Evolutionary conservation across 2,329 filamentous ascomycete species (phyloP).

Genomic region (Microcyclosporella mali): DNA sequence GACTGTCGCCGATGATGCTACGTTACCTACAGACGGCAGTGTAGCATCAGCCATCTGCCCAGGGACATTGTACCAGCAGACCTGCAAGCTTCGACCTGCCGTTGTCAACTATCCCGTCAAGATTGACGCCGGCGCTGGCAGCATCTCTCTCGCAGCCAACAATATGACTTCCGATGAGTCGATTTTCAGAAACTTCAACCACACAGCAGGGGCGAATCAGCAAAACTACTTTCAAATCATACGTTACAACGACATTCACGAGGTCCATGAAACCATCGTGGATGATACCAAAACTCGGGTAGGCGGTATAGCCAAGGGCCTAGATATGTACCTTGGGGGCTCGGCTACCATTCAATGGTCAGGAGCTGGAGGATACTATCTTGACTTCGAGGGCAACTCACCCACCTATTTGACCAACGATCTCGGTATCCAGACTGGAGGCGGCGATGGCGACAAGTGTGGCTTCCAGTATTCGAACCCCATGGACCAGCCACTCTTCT

Average conservation of each 20-base stretch:
- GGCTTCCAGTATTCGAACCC: conserved; percentile 16
- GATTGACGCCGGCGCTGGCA: conserved; percentile 9
- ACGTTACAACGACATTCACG: conserved; percentile 11
- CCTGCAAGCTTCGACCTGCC: conserved; percentile 18
- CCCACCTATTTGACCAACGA: conserved; percentile 15
- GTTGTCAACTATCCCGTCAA: conserved; percentile 19
- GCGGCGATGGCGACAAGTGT: conserved; percentile 4
- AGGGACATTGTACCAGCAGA: conserved; percentile 12
- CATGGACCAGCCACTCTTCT: conserved; percentile 3
- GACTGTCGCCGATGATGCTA: conserved; percentile 2
- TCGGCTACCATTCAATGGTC: conserved; percentile 11
- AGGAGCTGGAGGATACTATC: conserved; percentile 4
- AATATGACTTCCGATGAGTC: conserved; percentile 4
- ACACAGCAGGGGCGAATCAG: conserved; percentile 6
- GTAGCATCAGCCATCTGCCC: background rate
- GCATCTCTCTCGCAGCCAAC: conserved; percentile 11
- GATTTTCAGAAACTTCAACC: conserved; percentile 12
- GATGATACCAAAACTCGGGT: conserved; percentile 11
- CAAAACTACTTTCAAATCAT: conserved; percentile 12
- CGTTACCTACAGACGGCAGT: background rate
- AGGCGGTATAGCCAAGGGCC: conserved; percentile 11
- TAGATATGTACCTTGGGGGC: conserved; percentile 14
- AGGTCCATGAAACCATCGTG: background rate
- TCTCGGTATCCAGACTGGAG: conserved; percentile 3
- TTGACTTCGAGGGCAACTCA: conserved; percentile 11